Evolutionary conservation across 2,329 filamentous ascomycete species (phyloP).

Genomic region (Claviceps digitariae): DNA sequence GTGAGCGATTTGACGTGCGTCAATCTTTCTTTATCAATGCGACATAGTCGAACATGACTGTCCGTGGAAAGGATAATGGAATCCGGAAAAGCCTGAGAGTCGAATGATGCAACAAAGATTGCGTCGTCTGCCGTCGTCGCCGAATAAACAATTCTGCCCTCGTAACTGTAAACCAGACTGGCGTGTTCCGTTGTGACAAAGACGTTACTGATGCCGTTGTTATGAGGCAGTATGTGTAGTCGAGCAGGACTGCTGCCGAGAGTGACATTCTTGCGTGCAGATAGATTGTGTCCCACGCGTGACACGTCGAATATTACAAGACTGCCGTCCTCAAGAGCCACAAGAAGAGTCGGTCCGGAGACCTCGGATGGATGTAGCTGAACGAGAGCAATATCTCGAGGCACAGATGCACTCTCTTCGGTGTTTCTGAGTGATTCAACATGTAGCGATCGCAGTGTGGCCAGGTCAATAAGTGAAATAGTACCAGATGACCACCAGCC

Average conservation of each 20-base stretch:
- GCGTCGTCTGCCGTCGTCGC: conserved; percentile 85
- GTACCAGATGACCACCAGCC: conserved; percentile 81
- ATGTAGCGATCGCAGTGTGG: conserved; percentile 50
- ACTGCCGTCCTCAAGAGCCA: conserved; percentile 85
- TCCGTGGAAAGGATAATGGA: conserved; percentile 72
- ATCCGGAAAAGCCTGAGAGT: conserved; percentile 65
- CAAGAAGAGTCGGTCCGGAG: conserved; percentile 60
- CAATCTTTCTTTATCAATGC: conserved; percentile 70
- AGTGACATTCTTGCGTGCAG: conserved; percentile 65
- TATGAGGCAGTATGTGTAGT: conserved; percentile 63
- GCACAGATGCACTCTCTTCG: conserved; percentile 61
- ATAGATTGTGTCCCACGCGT: conserved; percentile 44
- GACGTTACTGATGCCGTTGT: conserved; percentile 57
- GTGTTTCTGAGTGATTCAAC: conserved; percentile 47
- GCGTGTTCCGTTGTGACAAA: conserved; percentile 93
- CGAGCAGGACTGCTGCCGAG: conserved; percentile 75
- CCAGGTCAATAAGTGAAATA: conserved; percentile 59
- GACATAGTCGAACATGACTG: conserved; percentile 61
- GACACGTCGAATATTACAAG: conserved; percentile 74
- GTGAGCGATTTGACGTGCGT: conserved; percentile 76
- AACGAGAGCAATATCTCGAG: conserved; percentile 67
- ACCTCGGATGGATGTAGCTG: conserved; percentile 53
- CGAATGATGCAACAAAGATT: conserved; percentile 67
- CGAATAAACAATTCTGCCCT: conserved; percentile 81
- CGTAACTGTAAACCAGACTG: conserved; percentile 80